A percentile compares a stretch with the other conserved stretches of the same genome.
Conservation (phyloP, 352 stramenopile species). For the Phytophthora kernoviae region DNA sequence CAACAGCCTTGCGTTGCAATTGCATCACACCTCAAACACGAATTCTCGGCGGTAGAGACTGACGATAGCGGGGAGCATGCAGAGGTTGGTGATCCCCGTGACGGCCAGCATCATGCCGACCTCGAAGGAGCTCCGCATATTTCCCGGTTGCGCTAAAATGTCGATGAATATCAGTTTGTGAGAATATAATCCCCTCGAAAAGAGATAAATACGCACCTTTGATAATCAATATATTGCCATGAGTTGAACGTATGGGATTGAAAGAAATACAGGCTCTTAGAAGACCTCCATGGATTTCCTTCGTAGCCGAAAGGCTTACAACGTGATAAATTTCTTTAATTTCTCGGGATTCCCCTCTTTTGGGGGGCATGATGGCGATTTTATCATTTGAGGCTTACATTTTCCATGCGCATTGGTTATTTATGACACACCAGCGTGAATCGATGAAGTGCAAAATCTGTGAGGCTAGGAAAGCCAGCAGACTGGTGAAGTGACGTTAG, state of each 20-base stretch:
- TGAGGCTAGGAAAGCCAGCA: too few species aligned
- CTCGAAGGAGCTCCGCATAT: constrained; percentile 71
- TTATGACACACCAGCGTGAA: too few species aligned
- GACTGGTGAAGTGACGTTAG: too few species aligned
- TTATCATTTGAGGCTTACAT: neutral
- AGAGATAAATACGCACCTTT: neutral
- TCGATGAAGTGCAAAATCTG: too few species aligned
- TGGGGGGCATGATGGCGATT: constrained; percentile 27
- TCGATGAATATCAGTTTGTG: too few species aligned
- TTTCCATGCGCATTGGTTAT: too few species aligned
- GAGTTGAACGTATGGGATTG: constrained; percentile 24
- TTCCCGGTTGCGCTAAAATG: neutral
- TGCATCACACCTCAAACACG: constrained; percentile 67
- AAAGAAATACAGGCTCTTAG: neutral
- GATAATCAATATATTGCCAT: neutral
- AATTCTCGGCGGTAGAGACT: constrained; percentile 60
- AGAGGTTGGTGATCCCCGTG: constrained; percentile 80
- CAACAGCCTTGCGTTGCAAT: neutral
- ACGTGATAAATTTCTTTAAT: constrained; percentile 91
- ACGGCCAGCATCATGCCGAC: constrained; percentile 70
- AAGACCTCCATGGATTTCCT: accelerated
- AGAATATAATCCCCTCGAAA: neutral
- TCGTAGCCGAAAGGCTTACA: constrained; percentile 69
- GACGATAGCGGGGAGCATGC: constrained; percentile 75
- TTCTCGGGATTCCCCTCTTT: constrained; percentile 71